Evolutionary conservation across 176 grass and related monocot genomes (phyloP).

Genomic region (Pharus latifolius): DNA sequence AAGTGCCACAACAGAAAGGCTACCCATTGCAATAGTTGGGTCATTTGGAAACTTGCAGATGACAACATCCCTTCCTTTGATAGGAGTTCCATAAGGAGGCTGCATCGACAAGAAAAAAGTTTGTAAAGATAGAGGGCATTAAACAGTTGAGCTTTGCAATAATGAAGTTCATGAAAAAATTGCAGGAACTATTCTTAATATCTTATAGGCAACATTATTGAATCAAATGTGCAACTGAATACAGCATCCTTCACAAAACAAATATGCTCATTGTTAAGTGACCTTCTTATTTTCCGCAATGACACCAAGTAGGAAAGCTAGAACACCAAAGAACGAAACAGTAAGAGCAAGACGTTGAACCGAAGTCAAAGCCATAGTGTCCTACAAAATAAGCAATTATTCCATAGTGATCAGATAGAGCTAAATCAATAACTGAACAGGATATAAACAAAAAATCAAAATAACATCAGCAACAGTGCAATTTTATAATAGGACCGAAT

Average conservation of each 20-base stretch:
- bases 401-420: neutral
- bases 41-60: conserved; percentile 75
- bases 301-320: conserved; percentile 57
- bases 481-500: no score
- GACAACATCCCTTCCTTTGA: conserved; percentile 41
- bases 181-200: neutral
- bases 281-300: conserved; percentile 91
- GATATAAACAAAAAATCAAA: neutral
- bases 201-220: neutral
- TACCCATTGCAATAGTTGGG: conserved; percentile 48
- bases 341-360: conserved; percentile 13
- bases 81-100: conserved; percentile 57
- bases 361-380: conserved; percentile 38
- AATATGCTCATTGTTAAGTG: no score
- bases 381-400: conserved; percentile 1
- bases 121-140: neutral
- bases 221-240: neutral
- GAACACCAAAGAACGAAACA: conserved; percentile 28
- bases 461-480: no score
- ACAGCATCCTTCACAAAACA: neutral
- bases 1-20: conserved; percentile 41
- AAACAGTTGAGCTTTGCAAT: neutral
- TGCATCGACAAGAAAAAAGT: conserved; percentile 1
- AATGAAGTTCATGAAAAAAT: neutral
- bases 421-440: neutral